Evolutionary conservation across 192 early-diverging fungal species (phyloP), one percentile per base, ranked within the genome.

Genomic region (Chytriomyces hyalinus): DNA sequence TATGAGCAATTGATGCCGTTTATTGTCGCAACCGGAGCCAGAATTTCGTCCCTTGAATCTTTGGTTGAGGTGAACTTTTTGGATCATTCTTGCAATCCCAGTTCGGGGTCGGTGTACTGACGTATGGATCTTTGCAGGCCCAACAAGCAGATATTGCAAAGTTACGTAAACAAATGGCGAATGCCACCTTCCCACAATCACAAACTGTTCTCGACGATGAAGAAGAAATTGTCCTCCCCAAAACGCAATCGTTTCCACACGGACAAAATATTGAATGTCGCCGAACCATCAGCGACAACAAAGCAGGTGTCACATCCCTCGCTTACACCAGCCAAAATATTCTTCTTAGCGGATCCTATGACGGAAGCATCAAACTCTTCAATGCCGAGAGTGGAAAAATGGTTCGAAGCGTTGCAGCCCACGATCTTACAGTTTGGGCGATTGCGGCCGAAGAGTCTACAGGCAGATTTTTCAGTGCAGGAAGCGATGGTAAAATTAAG

Each of bases 381-480:
- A 77, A 88, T 67, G 82, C 82, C 44, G 85, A 88, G 57, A 78
- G 84, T 17, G 89, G 89, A 3, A 66, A 80, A 61, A 70, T 87
- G 6, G 36, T 82, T 26, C 77, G 82, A 69, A 82, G 78, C 49
- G 63, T 80, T 26, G 73, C 78, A 24, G 89, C 82, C 4, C 89
- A 90, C 65, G 79, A 81, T 11, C 79, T 88, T 68, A 85, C 83
- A 45, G 89, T 90, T 8, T 90, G 89, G 89, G 87, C 87, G 26
- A 73, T 90, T 45, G 87, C 89, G 7, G 83, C 86, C 1, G 78
- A 80, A 63, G 75, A 78, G 5, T 65, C 70, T 0, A 78, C 72
- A 1, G 78, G 80, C 11, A 74, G 86, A 10, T 85, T 87, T 49
- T 88, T 86, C 66, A 86, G 84, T 68, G 88, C 88, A 5, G 80